These are phyloP conservation scores for Lavandula angustifolia DNA, from an alignment of 257 asterid genomes.

Conservation along the genomic window DNA sequence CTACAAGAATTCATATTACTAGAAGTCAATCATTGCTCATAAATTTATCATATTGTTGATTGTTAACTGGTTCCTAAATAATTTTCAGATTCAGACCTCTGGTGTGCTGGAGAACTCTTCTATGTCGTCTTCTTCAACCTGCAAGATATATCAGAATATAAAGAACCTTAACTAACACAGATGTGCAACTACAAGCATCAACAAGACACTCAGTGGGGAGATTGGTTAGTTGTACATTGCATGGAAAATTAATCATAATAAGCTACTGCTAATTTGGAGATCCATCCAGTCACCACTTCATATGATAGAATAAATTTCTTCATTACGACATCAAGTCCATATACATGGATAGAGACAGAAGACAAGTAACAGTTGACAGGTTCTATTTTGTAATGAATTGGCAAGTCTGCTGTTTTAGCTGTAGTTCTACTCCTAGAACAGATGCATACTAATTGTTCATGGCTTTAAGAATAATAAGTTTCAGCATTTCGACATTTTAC, in stretches of 20 bases:
- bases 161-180: too few relatives aligned
- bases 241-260: too few relatives aligned
- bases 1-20: neutral
- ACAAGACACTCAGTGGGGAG: too few relatives aligned
- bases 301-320: neutral
- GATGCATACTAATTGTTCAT: neutral
- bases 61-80: neutral
- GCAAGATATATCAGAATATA: slow-evolving; percentile 26
- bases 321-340: slow-evolving; percentile 5
- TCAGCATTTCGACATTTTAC: neutral
- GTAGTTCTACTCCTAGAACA: neutral
- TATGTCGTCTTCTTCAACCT: slow-evolving; percentile 63
- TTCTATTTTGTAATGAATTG: neutral
- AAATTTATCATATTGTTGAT: slow-evolving; percentile 21
- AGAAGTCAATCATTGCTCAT: slow-evolving; percentile 4
- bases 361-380: slow-evolving; percentile 2
- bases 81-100: slow-evolving; percentile 46
- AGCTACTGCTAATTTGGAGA: too few relatives aligned
- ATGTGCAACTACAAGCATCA: too few relatives aligned
- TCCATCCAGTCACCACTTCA: slow-evolving; percentile 3
- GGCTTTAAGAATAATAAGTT: slow-evolving; percentile 2
- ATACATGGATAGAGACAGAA: neutral
- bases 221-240: neutral
- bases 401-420: slow-evolving; percentile 1
- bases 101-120: slow-evolving; percentile 65